Conservation (phyloP, 257 asterid genomes). For the Solanum lycopersicoides region DNA sequence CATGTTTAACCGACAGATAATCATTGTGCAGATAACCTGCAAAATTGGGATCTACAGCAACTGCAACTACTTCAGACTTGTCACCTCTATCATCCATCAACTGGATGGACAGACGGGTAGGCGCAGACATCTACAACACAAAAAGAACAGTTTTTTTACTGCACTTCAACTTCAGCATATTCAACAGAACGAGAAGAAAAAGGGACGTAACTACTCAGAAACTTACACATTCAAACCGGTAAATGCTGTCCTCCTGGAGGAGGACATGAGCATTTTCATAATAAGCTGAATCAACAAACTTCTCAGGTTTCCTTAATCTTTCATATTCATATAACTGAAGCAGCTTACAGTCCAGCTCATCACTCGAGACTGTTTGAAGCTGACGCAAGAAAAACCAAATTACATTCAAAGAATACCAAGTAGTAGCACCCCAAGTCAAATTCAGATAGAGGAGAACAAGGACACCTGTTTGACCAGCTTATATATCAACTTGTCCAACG, state of each 20-base stretch:
- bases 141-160: conserved; percentile 11
- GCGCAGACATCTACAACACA: conserved; percentile 51
- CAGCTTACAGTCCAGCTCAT: conserved; percentile 35
- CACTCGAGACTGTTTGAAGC: conserved; percentile 42
- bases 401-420: not conserved
- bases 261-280: conserved; percentile 38
- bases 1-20: conserved; percentile 59
- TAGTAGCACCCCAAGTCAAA: not conserved
- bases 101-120: conserved; percentile 70
- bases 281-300: conserved; percentile 30
- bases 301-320: conserved; percentile 28
- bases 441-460: not conserved
- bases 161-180: not conserved
- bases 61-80: conserved; percentile 86
- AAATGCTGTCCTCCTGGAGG: conserved; percentile 32
- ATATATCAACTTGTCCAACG: conserved; percentile 86
- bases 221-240: conserved; percentile 63
- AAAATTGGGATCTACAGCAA: conserved; percentile 87
- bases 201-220: not conserved
- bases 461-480: conserved; percentile 90
- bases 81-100: conserved; percentile 86
- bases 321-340: conserved; percentile 39
- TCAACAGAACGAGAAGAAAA: not conserved
- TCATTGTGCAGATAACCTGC: conserved; percentile 64
- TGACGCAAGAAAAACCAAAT: conserved; percentile 1